Conservation (phyloP, 2,329 filamentous ascomycete genomes). For the Talaromyces amestolkiae region DNA sequence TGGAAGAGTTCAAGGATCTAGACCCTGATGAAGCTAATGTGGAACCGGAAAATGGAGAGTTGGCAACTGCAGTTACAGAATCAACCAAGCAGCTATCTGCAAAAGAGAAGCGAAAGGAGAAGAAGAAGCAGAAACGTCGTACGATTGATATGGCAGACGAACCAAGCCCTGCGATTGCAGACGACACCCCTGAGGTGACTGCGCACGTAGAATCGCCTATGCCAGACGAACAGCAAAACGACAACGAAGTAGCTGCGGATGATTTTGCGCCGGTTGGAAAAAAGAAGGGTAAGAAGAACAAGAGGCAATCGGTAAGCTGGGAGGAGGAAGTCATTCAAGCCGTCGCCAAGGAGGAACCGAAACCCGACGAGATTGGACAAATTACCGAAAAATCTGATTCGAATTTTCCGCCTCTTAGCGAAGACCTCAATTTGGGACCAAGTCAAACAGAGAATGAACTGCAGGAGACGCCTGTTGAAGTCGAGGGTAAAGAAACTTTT, state of each 20-base stretch:
- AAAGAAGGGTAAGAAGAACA: slow-evolving; percentile 51
- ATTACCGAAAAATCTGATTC: slow-evolving; percentile 8
- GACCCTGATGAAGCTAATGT: neutral
- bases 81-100: slow-evolving; percentile 14
- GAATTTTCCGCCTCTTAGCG: slow-evolving; percentile 18
- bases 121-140: slow-evolving; percentile 30
- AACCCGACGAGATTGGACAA: slow-evolving; percentile 8
- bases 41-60: neutral
- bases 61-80: neutral
- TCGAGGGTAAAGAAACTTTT: slow-evolving; percentile 46
- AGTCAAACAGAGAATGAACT: slow-evolving; percentile 30
- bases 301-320: slow-evolving; percentile 35
- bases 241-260: slow-evolving; percentile 2
- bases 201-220: neutral
- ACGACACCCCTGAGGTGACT: slow-evolving; percentile 13
- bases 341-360: slow-evolving; percentile 20
- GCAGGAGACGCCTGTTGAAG: slow-evolving; percentile 34
- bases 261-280: slow-evolving; percentile 34
- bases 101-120: slow-evolving; percentile 19
- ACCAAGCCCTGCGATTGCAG: slow-evolving; percentile 15
- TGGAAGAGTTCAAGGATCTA: neutral
- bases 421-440: slow-evolving; percentile 23
- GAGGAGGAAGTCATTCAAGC: slow-evolving; percentile 23
- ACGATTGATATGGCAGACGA: slow-evolving; percentile 24
- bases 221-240: slow-evolving; percentile 23